These are phyloP conservation scores for Metschnikowia koreensis DNA, from an alignment of 805 yeast species.

Conservation along the genomic window DNA sequence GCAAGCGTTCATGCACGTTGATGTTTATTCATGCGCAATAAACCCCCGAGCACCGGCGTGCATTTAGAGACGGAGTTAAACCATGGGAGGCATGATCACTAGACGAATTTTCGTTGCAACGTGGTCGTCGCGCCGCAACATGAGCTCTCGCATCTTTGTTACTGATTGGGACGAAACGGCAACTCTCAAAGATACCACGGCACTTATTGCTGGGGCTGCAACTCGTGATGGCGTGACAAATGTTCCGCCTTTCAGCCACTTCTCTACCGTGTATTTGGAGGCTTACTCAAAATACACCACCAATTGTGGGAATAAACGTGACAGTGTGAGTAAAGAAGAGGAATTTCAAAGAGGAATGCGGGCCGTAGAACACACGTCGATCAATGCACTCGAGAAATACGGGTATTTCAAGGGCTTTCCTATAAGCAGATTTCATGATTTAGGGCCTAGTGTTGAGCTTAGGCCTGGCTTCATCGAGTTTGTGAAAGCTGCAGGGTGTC, in stretches of 20 bases:
- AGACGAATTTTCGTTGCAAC: not conserved
- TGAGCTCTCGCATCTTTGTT: constrained; percentile 27
- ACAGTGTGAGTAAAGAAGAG: constrained; percentile 40
- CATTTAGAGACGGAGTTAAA: constrained; percentile 1
- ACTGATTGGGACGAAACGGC: constrained; percentile 71
- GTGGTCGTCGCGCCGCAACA: not conserved
- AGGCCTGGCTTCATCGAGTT: constrained; percentile 41
- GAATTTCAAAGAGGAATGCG: constrained; percentile 46
- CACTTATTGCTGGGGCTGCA: constrained; percentile 49
- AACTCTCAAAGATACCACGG: constrained; percentile 54
- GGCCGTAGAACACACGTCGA: constrained; percentile 48
- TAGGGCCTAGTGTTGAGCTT: constrained; percentile 37
- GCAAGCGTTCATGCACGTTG: constrained; percentile 2
- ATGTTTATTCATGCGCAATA: constrained; percentile 6
- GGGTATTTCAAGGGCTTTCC: constrained; percentile 45
- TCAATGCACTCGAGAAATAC: constrained; percentile 37
- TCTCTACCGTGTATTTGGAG: constrained; percentile 41
- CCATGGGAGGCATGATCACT: not conserved
- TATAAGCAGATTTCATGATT: constrained; percentile 26
- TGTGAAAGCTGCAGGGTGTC: constrained; percentile 24
- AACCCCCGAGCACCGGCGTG: constrained; percentile 3
- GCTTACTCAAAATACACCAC: constrained; percentile 31
- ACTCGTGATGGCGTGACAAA: not conserved
- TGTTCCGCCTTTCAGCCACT: constrained; percentile 42
- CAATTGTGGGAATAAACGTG: not conserved